A percentile compares a stretch with the other conserved stretches of the same genome.
phyloP scores from a whole-genome alignment of 2,329 filamentous ascomycete genomes.

The Fusarium gaditjirri region DNA sequence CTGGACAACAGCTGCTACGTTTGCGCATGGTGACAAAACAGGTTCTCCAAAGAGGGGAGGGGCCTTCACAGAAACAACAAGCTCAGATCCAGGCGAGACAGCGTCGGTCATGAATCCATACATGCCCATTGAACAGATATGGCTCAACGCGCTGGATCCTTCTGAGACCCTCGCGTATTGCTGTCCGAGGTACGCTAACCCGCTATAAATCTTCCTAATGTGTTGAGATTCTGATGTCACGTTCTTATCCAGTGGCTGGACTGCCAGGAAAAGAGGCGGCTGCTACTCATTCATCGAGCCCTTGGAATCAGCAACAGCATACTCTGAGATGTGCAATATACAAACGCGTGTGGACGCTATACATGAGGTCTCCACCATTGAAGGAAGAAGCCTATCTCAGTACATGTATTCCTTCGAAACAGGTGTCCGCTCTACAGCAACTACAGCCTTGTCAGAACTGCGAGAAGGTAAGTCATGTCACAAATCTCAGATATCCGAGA shows the following conservation, averaged over 20 bases:
- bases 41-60: not conserved
- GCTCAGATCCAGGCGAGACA: too few relatives aligned
- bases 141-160: not conserved
- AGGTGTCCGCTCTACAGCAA: too few relatives aligned
- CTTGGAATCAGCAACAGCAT: not conserved
- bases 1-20: conserved; percentile 40
- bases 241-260: conserved; percentile 19
- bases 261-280: not conserved
- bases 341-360: not conserved
- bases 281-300: conserved; percentile 25
- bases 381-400: not conserved
- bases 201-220: too few relatives aligned
- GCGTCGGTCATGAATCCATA: not conserved
- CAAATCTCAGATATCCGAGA: too few relatives aligned
- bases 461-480: too few relatives aligned
- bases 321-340: not conserved
- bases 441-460: too few relatives aligned
- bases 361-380: not conserved
- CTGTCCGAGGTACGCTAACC: conserved; percentile 34
- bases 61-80: conserved; percentile 14
- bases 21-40: conserved; percentile 11
- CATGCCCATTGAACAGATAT: not conserved
- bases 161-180: conserved; percentile 38
- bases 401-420: not conserved
- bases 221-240: too few relatives aligned